Base-by-base conservation (phyloP, 129 eudicot genomes). In the Lactuca saligna region DNA sequence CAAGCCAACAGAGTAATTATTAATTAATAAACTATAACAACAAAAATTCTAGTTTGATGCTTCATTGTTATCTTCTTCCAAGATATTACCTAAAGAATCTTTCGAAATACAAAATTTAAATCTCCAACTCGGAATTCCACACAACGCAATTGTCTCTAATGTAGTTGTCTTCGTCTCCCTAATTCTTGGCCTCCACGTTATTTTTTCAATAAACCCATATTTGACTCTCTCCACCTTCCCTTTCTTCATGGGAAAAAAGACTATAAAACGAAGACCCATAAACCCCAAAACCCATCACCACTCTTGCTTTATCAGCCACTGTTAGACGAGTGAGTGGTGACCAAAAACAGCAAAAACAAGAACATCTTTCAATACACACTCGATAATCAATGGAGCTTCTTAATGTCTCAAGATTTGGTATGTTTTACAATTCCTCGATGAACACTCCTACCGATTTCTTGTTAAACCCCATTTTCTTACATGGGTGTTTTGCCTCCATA, bases 391-490 rank as follows among this genome's bases (percentile, higher is more conserved):
- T 20, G 63, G 54, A 33, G 50, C 3, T 59, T 41, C 48, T 8
- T 1, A 59, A 17, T 9, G 15, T 33, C 59, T 71, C 59, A 17
- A 71, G 10, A 14, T 33, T 72, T 2, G 56, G 66, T 34, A 62
- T 11, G 50, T 54, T 39, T 6, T 39, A 17, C 11, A 46, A 59
- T 37, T 42, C 71, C 15, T 46, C 51, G 51, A 46, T 46, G 5
- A 46, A 46, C 51, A 46, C n/a, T 33, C 51, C 15, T 11, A 7
- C 20, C 32, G 35, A 61, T 51, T 77, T 68, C 56, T 66, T 82
- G 51, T 46, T 84, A 20, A 71, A 82, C 50, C 87, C 87, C 60
- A 38, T 77, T 35, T 77, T 82, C 75, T 49, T 75, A 20, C 82
- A 76, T 57, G 74, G 63, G 62, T 44, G 77, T 35, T 41, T 80